Percentiles rank a stretch among this genome's conserved stretches.
Evolutionary conservation across 192 early-diverging fungal genomes (phyloP).

Genomic region (Paraglomus brasilianum): DNA sequence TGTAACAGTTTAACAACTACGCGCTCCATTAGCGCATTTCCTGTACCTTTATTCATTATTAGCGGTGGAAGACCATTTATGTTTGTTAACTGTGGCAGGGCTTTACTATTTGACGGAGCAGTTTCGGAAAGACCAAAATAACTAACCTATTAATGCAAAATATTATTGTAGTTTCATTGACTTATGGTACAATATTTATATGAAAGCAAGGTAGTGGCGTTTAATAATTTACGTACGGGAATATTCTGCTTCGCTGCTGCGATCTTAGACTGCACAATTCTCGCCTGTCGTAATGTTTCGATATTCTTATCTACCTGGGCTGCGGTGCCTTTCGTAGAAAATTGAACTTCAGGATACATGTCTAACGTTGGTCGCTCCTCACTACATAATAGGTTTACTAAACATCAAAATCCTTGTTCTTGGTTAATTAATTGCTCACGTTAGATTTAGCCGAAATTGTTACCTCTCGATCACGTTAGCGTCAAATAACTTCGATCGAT

Average conservation of each 20-base stretch:
- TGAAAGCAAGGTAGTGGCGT: too few relatives aligned
- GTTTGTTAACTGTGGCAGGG: conserved; percentile 14
- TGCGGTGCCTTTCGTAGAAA: conserved; percentile 38
- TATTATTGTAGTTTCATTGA: too few relatives aligned
- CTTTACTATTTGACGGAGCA: conserved; percentile 26
- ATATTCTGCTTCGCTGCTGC: conserved; percentile 26
- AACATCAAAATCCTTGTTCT: conserved; percentile 19
- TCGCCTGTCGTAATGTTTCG: conserved; percentile 41
- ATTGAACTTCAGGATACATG: conserved; percentile 38
- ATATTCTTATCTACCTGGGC: conserved; percentile 47
- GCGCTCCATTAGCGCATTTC: conserved; percentile 61
- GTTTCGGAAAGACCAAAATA: conserved; percentile 9
- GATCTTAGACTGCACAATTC: conserved; percentile 47
- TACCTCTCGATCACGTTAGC: not conserved
- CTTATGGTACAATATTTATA: too few relatives aligned
- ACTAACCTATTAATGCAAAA: not conserved
- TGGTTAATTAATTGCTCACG: not conserved
- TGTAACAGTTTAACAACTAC: conserved; percentile 66
- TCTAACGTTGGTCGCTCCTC: conserved; percentile 42
- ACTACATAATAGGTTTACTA: conserved; percentile 31
- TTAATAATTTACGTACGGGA: not conserved
- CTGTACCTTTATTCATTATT: conserved; percentile 54
- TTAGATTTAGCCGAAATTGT: conserved; percentile 2
- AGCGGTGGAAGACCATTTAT: conserved; percentile 48
- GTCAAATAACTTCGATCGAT: conserved; percentile 18